These are phyloP conservation scores for Elymus sibiricus DNA, from an alignment of 176 grass and related monocot genomes.

Conservation along the genomic window DNA sequence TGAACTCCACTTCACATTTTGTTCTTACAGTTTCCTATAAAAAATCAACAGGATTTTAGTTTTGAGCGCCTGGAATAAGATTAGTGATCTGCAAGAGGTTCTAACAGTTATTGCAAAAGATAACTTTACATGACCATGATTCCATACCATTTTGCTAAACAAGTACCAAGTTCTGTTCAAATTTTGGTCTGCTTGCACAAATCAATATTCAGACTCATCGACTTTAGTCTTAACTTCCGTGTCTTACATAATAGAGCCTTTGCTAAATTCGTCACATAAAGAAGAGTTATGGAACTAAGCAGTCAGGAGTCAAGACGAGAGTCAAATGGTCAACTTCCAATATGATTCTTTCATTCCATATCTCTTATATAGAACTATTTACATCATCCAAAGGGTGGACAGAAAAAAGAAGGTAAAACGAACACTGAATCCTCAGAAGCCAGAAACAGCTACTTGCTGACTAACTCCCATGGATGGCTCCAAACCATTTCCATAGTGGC, in stretches of 20 bases:
- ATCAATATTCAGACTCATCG: neutral
- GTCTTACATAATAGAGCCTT: neutral
- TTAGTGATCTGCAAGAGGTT: neutral
- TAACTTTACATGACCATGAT: neutral
- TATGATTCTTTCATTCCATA: neutral
- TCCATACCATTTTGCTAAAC: neutral
- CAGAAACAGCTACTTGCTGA: conserved; percentile 20
- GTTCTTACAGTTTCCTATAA: neutral
- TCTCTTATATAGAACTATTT: neutral
- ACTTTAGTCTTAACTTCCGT: neutral
- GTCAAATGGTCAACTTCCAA: neutral
- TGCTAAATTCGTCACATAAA: neutral
- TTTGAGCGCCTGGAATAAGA: neutral
- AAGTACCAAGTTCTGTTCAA: neutral
- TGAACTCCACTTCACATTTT: neutral
- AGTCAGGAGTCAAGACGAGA: neutral
- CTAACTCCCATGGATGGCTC: neutral
- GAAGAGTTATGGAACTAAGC: neutral
- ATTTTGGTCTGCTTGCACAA: neutral
- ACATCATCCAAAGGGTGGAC: neutral
- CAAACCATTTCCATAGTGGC: conserved; percentile 2
- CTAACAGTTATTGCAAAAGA: neutral
- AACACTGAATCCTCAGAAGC: neutral
- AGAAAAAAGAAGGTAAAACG: neutral
- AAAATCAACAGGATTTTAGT: neutral